Evolutionary conservation across 768 basidiomycete genomes (phyloP).

Genomic region (Auricularia heimuer): DNA sequence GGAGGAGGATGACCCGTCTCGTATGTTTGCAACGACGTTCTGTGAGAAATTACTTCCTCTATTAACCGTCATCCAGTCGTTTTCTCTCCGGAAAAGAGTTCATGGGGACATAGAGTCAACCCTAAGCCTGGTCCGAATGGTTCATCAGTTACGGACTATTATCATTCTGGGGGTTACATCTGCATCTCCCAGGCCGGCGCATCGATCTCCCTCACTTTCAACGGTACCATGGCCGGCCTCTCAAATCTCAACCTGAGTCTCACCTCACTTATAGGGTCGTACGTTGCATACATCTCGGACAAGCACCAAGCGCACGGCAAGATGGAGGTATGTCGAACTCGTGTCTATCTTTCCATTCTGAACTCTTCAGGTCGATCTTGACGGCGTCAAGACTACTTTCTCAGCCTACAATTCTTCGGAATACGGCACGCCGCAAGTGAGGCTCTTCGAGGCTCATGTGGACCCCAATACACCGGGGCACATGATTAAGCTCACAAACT

Average conservation of each 20-base stretch:
- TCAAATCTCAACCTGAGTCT: neutral
- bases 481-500: neutral
- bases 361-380: neutral
- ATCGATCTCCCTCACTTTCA: neutral
- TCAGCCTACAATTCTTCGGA: neutral
- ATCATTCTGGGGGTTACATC: neutral
- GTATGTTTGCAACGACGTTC: too few relatives aligned
- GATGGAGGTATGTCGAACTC: neutral
- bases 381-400: neutral
- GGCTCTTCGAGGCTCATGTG: neutral
- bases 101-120: neutral
- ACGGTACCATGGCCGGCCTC: neutral
- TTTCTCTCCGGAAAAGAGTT: too few relatives aligned
- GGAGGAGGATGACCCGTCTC: too few relatives aligned
- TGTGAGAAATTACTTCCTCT: too few relatives aligned
- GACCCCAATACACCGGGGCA: neutral
- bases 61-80: too few relatives aligned
- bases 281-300: neutral
- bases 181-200: neutral
- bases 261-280: neutral
- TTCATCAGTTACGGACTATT: neutral
- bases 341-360: neutral
- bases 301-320: neutral
- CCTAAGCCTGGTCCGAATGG: neutral
- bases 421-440: neutral